Evolutionary conservation across 164 flowering plant species (phyloP).

Genomic region (Taxillus chinensis): DNA sequence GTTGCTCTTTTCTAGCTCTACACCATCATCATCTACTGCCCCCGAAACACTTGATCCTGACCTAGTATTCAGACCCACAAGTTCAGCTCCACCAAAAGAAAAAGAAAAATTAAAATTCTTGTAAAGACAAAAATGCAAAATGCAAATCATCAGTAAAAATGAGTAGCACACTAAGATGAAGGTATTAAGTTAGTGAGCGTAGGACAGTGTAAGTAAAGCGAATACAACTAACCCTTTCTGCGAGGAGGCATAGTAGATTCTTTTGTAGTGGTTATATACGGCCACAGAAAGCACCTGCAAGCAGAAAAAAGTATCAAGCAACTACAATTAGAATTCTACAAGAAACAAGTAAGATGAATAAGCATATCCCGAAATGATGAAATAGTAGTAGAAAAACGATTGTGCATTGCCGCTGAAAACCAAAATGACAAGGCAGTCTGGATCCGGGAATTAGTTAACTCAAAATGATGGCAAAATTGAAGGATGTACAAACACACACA

Average conservation of each 20-base stretch:
- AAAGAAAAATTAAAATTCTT: background rate
- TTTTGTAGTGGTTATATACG: conserved; percentile 90
- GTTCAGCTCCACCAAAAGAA: conserved; percentile 12
- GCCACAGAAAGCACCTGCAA: conserved; percentile 93
- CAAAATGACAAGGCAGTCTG: too few relatives aligned
- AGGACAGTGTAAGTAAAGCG: conserved; percentile 1
- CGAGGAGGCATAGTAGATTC: conserved; percentile 55
- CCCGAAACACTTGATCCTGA: conserved; percentile 35
- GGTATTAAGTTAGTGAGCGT: background rate
- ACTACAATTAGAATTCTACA: background rate
- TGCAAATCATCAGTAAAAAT: conserved; percentile 1
- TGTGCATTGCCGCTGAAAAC: too few relatives aligned
- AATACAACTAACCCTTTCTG: conserved; percentile 60
- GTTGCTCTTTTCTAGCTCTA: conserved; percentile 97
- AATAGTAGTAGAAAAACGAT: background rate
- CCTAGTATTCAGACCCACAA: conserved; percentile 32
- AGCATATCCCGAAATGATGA: background rate
- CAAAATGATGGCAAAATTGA: too few relatives aligned
- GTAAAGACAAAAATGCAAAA: background rate
- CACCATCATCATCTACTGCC: conserved; percentile 51
- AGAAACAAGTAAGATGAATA: background rate
- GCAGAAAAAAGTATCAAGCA: conserved; percentile 4
- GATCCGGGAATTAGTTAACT: too few relatives aligned
- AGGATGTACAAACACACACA: too few relatives aligned
- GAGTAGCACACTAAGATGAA: background rate